phyloP scores from a whole-genome alignment of 176 grass and related monocot species.

The Oryza nivara region DNA sequence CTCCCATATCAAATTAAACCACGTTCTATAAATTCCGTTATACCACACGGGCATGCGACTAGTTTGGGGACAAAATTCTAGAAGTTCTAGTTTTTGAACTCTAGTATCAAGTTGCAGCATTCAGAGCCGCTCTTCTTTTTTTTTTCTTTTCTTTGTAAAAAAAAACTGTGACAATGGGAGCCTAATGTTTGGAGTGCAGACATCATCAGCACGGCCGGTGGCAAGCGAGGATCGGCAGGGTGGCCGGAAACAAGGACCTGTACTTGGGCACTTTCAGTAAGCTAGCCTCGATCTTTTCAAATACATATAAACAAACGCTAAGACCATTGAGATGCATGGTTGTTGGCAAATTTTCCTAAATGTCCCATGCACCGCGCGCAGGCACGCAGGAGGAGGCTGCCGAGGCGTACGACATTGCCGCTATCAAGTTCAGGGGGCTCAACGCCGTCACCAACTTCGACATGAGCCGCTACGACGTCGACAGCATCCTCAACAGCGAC shows the following conservation, averaged over 20 bases:
- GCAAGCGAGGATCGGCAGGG: slow-evolving; percentile 95
- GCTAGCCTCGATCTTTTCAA: slow-evolving; percentile 22
- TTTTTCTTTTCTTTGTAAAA: background rate
- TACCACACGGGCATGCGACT: no score
- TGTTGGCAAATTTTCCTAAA: background rate
- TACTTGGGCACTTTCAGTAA: slow-evolving; percentile 95
- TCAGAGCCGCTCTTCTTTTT: background rate
- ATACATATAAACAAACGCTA: background rate
- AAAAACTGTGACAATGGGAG: slow-evolving; percentile 6
- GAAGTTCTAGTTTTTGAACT: no score
- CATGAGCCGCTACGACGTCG: slow-evolving; percentile 94
- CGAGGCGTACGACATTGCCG: slow-evolving; percentile 90
- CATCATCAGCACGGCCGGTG: slow-evolving; percentile 95
- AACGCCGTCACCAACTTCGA: slow-evolving; percentile 94
- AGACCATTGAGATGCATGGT: no score
- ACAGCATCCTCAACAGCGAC: slow-evolving; percentile 90
- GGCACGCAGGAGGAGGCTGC: slow-evolving; percentile 93
- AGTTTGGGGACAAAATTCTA: no score
- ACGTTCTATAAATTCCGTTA: no score
- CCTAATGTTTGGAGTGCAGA: slow-evolving; percentile 38
- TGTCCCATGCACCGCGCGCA: slow-evolving; percentile 11
- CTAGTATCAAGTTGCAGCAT: no score
- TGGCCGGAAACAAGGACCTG: slow-evolving; percentile 97
- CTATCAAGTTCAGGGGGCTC: slow-evolving; percentile 93
- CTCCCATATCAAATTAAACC: no score